Base-by-base conservation (phyloP, 495 filamentous ascomycete genomes). In the Recurvomyces mirabilis region DNA sequence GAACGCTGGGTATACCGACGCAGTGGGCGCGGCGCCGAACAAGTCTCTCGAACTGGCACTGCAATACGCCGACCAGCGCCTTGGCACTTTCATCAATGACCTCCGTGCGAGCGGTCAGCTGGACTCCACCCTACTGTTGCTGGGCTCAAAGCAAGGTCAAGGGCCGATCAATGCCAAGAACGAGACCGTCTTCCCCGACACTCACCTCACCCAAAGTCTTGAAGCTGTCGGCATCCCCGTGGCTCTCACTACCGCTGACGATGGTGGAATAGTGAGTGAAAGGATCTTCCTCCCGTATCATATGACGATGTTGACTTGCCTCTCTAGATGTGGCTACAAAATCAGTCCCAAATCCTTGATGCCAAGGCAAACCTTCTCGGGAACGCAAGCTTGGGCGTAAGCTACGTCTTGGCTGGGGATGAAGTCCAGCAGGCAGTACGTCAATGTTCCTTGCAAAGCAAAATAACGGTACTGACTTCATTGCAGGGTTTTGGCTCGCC, bases 321-420 rank as follows among this genome's bases (percentile, higher is more conserved):
- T n/a, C n/a, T n/a, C n/a, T n/a, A n/a, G 14, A 38, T 38, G 35
- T 38, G 21, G 17, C 35, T 38, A n/a, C 4, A 6, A 4, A 18
- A 38, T 19, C 35, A 20, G 17, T n/a, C 12, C 21, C 18, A 38
- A 7, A 19, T 19, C n/a, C 18, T 18, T 18, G 21, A 12, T 7
- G 35, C 35, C 4, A 38, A 38, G 35, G 21, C 18, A 18, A 38
- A 38, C 21, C 18, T 38, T 11, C 35, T 38, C 35, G 35, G 14
- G 3, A 38, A 38, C 35, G 18, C 35, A n/a, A 38, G 14, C 4
- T 19, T 38, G 14, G 35, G 35, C 4, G 21, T 38, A 18, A 13
- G 3, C 4, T 38, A 24, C 6, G 21, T 38, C 11, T 19, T 38
- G 11, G 35, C 35, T 7, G 35, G 35, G n/a, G 35, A 38, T 18